Evolutionary conservation across 495 filamentous ascomycete genomes (phyloP).

Genomic region (Aspergillus cavernicola): DNA sequence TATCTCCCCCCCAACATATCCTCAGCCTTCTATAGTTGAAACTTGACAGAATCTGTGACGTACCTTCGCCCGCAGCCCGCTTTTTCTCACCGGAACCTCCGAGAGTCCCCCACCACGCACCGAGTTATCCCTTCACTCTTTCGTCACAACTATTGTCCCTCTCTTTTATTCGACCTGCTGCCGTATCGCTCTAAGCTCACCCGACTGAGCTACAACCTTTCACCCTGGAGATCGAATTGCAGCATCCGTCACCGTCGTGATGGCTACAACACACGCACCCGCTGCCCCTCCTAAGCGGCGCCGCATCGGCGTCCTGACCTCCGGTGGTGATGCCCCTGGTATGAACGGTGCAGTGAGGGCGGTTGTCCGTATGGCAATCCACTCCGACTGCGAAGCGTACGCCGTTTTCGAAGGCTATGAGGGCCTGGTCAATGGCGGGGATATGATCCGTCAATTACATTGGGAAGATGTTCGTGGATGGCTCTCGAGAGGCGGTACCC

Average conservation of each 20-base stretch:
- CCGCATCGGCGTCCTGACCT: conserved; percentile 92
- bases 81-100: conserved; percentile 46
- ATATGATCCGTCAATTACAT: conserved; percentile 78
- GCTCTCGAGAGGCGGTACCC: conserved; percentile 89
- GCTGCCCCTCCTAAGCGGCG: conserved; percentile 55
- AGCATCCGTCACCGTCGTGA: conserved; percentile 15
- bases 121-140: conserved; percentile 11
- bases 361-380: conserved; percentile 88
- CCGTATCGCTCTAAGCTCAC: conserved; percentile 7
- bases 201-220: conserved; percentile 5
- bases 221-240: conserved; percentile 4
- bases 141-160: conserved; percentile 8
- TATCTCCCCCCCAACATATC: no score
- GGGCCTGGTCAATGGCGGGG: conserved; percentile 84
- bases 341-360: conserved; percentile 97
- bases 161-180: conserved; percentile 8
- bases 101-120: conserved; percentile 16
- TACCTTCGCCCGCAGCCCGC: conserved; percentile 36
- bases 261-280: conserved; percentile 34
- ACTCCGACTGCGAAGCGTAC: conserved; percentile 81
- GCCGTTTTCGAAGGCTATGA: conserved; percentile 96
- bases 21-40: no score
- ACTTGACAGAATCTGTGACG: conserved; percentile 34
- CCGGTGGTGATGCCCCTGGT: conserved; percentile 93
- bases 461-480: conserved; percentile 97